Percentiles rank a stretch among this genome's conserved stretches.
phyloP scores from a whole-genome alignment of 495 filamentous ascomycete species.

The Penicillium canariense region DNA sequence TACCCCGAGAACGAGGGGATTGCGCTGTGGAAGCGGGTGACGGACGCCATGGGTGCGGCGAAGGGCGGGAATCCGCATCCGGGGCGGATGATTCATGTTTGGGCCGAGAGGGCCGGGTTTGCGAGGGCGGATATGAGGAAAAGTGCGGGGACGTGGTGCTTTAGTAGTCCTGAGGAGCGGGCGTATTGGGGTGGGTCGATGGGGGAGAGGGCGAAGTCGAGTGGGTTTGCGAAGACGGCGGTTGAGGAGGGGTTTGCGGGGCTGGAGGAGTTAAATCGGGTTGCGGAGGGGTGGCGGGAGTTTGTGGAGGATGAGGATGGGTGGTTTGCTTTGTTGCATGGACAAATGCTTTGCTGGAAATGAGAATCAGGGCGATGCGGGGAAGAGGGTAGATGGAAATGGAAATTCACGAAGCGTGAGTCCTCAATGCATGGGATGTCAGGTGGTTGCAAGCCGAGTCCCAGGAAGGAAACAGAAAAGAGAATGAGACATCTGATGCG shows the following conservation, averaged over 20 bases:
- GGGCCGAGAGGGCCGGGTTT: constrained; percentile 51
- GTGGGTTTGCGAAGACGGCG: constrained; percentile 38
- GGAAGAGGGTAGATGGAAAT: no score
- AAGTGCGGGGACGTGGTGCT: constrained; percentile 48
- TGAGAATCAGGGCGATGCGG: no score
- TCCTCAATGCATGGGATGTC: no score
- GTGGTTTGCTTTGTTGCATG: constrained; percentile 53
- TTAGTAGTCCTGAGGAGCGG: constrained; percentile 41
- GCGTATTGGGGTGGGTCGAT: constrained; percentile 49
- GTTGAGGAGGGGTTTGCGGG: constrained; percentile 39
- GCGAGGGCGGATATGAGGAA: constrained; percentile 27
- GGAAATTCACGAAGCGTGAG: no score
- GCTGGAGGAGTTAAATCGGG: constrained; percentile 36
- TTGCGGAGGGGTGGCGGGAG: constrained; percentile 41
- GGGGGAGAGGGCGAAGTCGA: constrained; percentile 39
- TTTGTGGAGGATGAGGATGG: constrained; percentile 48
- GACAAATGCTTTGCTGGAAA: constrained; percentile 53
- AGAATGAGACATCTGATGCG: neutral
- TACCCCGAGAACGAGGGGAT: constrained; percentile 48
- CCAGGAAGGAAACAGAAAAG: neutral
- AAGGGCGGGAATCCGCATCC: constrained; percentile 49
- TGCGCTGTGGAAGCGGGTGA: constrained; percentile 42
- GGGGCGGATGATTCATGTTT: constrained; percentile 45
- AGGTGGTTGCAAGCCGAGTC: neutral
- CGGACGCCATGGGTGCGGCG: constrained; percentile 28